Conservation (phyloP, 2,329 filamentous ascomycete genomes). For the Cercospora zeae-maydis region DNA sequence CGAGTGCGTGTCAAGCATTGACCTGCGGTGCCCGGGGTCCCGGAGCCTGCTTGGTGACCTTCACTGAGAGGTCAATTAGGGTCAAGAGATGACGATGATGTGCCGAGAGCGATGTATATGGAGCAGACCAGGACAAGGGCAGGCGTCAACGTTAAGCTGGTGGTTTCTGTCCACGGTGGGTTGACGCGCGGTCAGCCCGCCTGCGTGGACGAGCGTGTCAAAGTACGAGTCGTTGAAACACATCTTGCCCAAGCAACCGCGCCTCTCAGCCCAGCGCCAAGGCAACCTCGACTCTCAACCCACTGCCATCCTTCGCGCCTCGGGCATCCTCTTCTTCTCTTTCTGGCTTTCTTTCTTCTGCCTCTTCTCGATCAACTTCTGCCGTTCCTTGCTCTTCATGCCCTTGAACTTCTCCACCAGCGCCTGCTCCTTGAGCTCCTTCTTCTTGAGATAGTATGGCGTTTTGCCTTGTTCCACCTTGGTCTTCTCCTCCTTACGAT, state of each 20-base stretch:
- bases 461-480: constrained; percentile 81
- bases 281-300: too few relatives aligned
- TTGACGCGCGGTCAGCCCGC: neutral
- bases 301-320: constrained; percentile 34
- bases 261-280: too few relatives aligned
- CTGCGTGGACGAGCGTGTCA: neutral
- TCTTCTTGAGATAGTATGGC: constrained; percentile 88
- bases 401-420: constrained; percentile 73
- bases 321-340: constrained; percentile 66
- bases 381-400: constrained; percentile 81
- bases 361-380: constrained; percentile 78
- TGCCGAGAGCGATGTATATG: neutral
- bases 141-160: neutral
- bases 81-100: neutral
- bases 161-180: neutral
- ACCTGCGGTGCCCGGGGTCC: neutral
- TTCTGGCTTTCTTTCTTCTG: constrained; percentile 83
- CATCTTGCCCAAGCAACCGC: neutral
- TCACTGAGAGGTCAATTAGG: neutral
- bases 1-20: neutral
- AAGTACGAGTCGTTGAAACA: neutral
- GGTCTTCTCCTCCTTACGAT: constrained; percentile 79
- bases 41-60: neutral
- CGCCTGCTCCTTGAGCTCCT: constrained; percentile 82
- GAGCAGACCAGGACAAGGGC: neutral